phyloP scores from a whole-genome alignment of 129 eudicot species.

The Lonicera japonica region DNA sequence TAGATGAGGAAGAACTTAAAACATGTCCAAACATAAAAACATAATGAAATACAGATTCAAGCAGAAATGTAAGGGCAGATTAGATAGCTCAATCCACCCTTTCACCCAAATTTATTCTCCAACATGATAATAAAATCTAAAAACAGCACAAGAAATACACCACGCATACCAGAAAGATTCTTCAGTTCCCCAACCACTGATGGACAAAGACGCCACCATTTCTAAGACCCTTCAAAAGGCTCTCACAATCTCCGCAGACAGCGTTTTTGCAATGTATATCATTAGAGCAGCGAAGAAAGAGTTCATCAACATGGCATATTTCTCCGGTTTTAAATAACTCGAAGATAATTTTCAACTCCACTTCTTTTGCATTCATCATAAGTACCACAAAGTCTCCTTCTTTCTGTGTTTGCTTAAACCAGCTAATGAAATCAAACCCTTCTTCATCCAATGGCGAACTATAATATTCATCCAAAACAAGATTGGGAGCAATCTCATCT shows the following conservation, averaged over 20 bases:
- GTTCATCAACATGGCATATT: conserved; percentile 77
- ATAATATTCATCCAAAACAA: conserved; percentile 38
- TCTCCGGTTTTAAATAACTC: conserved; percentile 66
- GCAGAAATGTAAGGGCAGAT: conserved; percentile 10
- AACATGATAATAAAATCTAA: conserved; percentile 8
- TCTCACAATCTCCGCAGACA: conserved; percentile 40
- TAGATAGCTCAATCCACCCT: conserved; percentile 22
- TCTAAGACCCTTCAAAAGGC: conserved; percentile 52
- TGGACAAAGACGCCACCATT: conserved; percentile 70
- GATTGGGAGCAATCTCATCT: conserved; percentile 23
- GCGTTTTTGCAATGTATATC: conserved; percentile 27
- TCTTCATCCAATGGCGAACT: conserved; percentile 60
- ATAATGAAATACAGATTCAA: conserved; percentile 3
- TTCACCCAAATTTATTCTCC: conserved; percentile 40
- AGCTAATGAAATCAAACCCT: conserved; percentile 55
- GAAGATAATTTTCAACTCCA: conserved; percentile 49
- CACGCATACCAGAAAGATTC: background rate
- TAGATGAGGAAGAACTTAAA: conserved; percentile 3
- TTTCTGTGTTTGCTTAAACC: conserved; percentile 61
- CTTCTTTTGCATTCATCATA: conserved; percentile 59
- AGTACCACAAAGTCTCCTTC: conserved; percentile 68
- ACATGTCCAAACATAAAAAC: conserved; percentile 8
- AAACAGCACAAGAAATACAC: background rate
- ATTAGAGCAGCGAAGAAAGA: conserved; percentile 60
- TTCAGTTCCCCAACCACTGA: conserved; percentile 49